Evolutionary conservation across 2,329 filamentous ascomycete genomes (phyloP).

Genomic region (Shiraia bambusicola): DNA sequence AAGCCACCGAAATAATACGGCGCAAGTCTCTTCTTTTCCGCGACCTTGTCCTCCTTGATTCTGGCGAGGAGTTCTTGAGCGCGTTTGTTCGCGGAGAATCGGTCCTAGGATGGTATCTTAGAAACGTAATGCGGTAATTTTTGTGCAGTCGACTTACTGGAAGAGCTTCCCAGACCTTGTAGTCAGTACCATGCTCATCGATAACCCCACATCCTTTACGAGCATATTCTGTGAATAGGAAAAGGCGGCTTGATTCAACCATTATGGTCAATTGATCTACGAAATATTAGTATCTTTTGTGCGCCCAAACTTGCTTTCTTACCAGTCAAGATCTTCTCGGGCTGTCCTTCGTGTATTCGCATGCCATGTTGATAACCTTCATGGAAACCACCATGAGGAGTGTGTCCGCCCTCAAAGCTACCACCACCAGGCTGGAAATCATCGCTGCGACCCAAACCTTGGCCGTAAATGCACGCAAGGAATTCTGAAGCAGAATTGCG

Average conservation of each 20-base stretch:
- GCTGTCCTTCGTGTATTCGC: slow-evolving; percentile 47
- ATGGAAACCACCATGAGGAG: slow-evolving; percentile 45
- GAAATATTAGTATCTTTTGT: slow-evolving; percentile 7
- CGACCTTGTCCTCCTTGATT: slow-evolving; percentile 32
- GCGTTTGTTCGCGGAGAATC: slow-evolving; percentile 39
- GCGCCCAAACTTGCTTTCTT: slow-evolving; percentile 3
- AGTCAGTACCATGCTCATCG: slow-evolving; percentile 39
- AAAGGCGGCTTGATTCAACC: slow-evolving; percentile 43
- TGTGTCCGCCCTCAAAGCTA: slow-evolving; percentile 42
- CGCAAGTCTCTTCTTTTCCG: slow-evolving; percentile 37
- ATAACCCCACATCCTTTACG: slow-evolving; percentile 39
- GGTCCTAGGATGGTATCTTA: slow-evolving; percentile 27
- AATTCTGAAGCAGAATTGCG: slow-evolving; percentile 44
- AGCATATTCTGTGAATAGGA: slow-evolving; percentile 44
- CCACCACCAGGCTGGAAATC: slow-evolving; percentile 47
- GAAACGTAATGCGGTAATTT: too few species aligned
- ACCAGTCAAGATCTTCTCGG: slow-evolving; percentile 47
- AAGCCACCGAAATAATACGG: slow-evolving; percentile 40
- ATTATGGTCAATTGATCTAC: slow-evolving; percentile 45
- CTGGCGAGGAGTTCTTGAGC: slow-evolving; percentile 38
- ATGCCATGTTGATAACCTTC: slow-evolving; percentile 51
- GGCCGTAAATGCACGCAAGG: slow-evolving; percentile 41
- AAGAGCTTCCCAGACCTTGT: slow-evolving; percentile 43
- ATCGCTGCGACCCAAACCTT: slow-evolving; percentile 44
- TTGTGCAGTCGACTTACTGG: slow-evolving; percentile 26